Evolutionary conservation across 139 green algal species (phyloP).

Genomic region (Chlamydomonas asymmetrica): DNA sequence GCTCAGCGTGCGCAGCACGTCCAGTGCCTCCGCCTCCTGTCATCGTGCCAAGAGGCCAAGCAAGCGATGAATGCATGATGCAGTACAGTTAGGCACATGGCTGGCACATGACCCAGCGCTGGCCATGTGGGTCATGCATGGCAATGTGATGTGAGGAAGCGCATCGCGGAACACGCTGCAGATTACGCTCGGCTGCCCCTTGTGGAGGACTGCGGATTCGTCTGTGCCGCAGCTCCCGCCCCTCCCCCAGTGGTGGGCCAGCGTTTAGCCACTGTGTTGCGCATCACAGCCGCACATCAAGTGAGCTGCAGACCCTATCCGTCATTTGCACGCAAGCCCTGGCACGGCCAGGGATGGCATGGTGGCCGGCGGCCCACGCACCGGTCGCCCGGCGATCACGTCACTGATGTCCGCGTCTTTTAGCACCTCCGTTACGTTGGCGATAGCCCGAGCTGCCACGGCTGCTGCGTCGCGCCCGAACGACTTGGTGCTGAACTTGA

Average conservation of each 20-base stretch:
- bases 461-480: constrained; percentile 81
- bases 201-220: too few relatives aligned
- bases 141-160: too few relatives aligned
- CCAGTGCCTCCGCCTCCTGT: constrained; percentile 84
- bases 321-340: background rate
- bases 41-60: background rate
- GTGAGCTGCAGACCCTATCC: too few relatives aligned
- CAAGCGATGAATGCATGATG: background rate
- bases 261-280: too few relatives aligned
- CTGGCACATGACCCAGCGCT: too few relatives aligned
- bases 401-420: constrained; percentile 84
- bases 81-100: background rate
- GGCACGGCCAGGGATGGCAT: background rate
- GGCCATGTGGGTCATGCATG: too few relatives aligned
- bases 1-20: constrained; percentile 71
- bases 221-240: too few relatives aligned
- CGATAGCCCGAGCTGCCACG: constrained; percentile 76
- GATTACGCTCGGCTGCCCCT: too few relatives aligned
- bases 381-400: constrained; percentile 84
- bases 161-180: too few relatives aligned
- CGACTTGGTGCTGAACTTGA: constrained; percentile 89
- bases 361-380: constrained; percentile 17
- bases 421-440: constrained; percentile 56
- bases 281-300: too few relatives aligned
- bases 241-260: too few relatives aligned